phyloP scores from a whole-genome alignment of 2,329 filamentous ascomycete genomes.

The Fusarium foetens region DNA sequence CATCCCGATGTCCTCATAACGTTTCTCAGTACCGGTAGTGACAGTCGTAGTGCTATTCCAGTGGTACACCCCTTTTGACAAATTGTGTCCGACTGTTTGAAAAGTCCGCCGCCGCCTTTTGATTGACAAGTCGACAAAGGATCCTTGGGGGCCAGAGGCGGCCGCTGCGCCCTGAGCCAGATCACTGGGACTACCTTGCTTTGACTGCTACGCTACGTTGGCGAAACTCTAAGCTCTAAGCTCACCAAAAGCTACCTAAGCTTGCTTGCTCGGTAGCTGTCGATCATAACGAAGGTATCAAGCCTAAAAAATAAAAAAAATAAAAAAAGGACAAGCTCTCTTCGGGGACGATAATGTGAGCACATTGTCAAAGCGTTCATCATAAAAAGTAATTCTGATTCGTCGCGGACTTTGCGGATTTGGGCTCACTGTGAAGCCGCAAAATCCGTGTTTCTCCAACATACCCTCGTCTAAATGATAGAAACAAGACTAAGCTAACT shows the following conservation, averaged over 20 bases:
- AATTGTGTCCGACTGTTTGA: constrained; percentile 9
- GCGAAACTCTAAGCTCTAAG: constrained; percentile 10
- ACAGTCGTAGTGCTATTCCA: background rate
- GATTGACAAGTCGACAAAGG: constrained; percentile 18
- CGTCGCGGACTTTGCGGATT: constrained; percentile 13
- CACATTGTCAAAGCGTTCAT: background rate
- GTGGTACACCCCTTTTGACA: constrained; percentile 20
- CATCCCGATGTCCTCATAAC: background rate
- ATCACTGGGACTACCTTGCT: constrained; percentile 32
- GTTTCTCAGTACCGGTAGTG: background rate
- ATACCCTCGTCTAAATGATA: background rate
- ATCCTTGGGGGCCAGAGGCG: constrained; percentile 26
- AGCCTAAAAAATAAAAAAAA: background rate
- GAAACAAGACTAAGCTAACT: background rate
- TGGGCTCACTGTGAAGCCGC: background rate
- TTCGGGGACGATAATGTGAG: background rate
- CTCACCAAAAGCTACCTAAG: background rate
- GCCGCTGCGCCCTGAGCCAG: constrained; percentile 38
- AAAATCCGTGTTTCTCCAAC: background rate
- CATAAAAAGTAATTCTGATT: background rate
- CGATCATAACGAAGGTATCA: constrained; percentile 12
- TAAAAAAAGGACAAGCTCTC: background rate
- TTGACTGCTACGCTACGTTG: background rate
- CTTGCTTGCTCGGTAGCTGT: constrained; percentile 13
- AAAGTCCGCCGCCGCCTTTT: constrained; percentile 16